These are phyloP conservation scores for Mortierella hygrophila DNA, from an alignment of 192 early-diverging fungal genomes.

Conservation along the genomic window DNA sequence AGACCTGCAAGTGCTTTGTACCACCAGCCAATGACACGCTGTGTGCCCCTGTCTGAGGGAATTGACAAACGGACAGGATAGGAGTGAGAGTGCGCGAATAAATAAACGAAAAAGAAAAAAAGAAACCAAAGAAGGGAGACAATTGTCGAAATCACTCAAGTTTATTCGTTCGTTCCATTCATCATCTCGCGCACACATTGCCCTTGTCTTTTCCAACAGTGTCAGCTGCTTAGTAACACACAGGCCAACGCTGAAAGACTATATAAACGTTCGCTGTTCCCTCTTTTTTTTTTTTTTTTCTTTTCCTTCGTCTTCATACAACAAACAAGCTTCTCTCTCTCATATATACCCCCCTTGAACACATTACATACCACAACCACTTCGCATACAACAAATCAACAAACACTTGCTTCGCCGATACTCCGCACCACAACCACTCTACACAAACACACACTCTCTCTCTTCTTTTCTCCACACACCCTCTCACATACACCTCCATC, in stretches of 20 bases:
- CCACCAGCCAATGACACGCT: too few relatives aligned
- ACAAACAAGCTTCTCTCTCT: background rate
- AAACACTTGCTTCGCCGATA: background rate
- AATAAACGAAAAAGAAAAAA: conserved; percentile 12
- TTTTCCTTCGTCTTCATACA: background rate
- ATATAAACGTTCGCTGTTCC: background rate
- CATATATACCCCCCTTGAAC: background rate
- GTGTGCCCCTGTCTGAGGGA: too few relatives aligned
- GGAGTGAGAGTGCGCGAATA: background rate
- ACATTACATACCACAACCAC: background rate
- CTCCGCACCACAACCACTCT: background rate
- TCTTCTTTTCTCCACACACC: background rate
- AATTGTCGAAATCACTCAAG: background rate
- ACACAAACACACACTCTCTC: too few relatives aligned
- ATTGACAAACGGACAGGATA: too few relatives aligned
- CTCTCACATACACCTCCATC: background rate
- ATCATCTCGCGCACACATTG: background rate
- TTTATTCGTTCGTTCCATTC: background rate
- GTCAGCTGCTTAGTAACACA: background rate
- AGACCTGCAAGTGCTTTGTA: too few relatives aligned
- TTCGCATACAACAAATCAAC: background rate
- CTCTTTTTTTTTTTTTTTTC: conserved; percentile 1
- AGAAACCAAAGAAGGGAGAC: background rate
- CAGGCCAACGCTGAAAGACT: background rate
- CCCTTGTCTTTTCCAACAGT: background rate